Conservation (phyloP, 1,284 basidiomycete species). For the Cryptococcus sp. region DNA sequence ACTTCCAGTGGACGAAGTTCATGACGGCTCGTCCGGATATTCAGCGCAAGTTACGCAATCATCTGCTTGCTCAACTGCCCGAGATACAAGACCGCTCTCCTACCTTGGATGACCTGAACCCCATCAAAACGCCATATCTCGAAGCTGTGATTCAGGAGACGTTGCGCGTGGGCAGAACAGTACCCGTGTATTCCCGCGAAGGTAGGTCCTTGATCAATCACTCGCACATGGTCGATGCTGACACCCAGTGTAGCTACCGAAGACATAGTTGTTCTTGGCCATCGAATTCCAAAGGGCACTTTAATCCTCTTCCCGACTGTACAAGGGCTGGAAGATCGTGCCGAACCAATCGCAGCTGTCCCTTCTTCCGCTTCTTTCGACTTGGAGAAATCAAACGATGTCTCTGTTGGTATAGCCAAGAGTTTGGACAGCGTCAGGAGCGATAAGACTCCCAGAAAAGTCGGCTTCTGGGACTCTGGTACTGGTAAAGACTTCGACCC, state of each 20-base stretch:
- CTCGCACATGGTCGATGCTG: not conserved
- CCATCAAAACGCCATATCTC: constrained; percentile 59
- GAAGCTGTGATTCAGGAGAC: constrained; percentile 41
- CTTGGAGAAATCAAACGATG: not conserved
- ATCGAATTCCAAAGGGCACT: constrained; percentile 32
- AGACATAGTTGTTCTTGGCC: constrained; percentile 36
- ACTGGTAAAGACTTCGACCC: constrained; percentile 30
- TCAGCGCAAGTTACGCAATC: constrained; percentile 29
- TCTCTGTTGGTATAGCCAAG: not conserved
- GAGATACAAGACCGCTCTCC: constrained; percentile 22
- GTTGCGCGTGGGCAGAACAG: constrained; percentile 30
- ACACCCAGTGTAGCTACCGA: constrained; percentile 18
- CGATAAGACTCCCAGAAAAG: constrained; percentile 11
- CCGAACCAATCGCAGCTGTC: constrained; percentile 7
- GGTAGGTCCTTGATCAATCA: constrained; percentile 8
- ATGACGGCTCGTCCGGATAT: constrained; percentile 33
- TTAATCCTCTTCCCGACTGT: constrained; percentile 27
- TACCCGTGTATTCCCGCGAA: constrained; percentile 29
- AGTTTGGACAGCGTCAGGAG: constrained; percentile 1
- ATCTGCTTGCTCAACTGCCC: constrained; percentile 20
- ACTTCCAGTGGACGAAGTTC: constrained; percentile 31
- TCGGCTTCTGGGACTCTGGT: constrained; percentile 29
- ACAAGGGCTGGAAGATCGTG: constrained; percentile 17
- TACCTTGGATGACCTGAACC: constrained; percentile 39
- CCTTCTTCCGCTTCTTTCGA: not conserved